Evolutionary conservation across 2,329 filamentous ascomycete genomes (phyloP).

Genomic region (Ceratocystis cubensis): DNA sequence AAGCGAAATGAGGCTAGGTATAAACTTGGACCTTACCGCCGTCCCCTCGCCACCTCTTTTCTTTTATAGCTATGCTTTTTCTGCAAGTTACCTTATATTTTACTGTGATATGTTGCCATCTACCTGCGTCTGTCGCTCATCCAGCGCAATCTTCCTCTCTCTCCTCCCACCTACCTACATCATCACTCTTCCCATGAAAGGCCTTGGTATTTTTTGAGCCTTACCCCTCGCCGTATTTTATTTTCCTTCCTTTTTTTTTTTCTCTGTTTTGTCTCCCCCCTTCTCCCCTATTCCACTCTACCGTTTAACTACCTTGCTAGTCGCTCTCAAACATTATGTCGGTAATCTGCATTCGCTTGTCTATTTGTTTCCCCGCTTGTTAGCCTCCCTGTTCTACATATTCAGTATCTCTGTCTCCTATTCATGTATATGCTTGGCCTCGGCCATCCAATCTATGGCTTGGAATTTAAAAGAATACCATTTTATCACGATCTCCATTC

Average conservation of each 20-base stretch:
- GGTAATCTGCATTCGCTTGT: neutral
- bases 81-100: neutral
- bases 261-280: neutral
- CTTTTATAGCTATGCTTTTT: constrained; percentile 14
- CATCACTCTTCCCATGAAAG: too few relatives aligned
- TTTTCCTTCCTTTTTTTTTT: neutral
- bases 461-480: neutral
- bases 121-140: constrained; percentile 12
- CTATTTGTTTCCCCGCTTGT: neutral
- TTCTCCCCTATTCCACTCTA: neutral
- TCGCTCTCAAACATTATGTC: constrained; percentile 4
- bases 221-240: too few relatives aligned
- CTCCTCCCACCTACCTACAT: neutral
- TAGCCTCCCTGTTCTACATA: neutral
- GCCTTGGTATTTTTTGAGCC: neutral
- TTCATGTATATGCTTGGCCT: neutral
- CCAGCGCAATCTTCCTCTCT: constrained; percentile 15
- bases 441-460: neutral
- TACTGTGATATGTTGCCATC: neutral
- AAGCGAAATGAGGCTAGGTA: neutral
- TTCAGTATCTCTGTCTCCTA: neutral
- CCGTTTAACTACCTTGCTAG: neutral
- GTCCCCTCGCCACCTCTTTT: constrained; percentile 8
- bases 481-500: neutral
- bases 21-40: neutral